These are phyloP conservation scores for Saccharomycopsis microspora DNA, from an alignment of 805 yeast genomes.

Conservation along the genomic window DNA sequence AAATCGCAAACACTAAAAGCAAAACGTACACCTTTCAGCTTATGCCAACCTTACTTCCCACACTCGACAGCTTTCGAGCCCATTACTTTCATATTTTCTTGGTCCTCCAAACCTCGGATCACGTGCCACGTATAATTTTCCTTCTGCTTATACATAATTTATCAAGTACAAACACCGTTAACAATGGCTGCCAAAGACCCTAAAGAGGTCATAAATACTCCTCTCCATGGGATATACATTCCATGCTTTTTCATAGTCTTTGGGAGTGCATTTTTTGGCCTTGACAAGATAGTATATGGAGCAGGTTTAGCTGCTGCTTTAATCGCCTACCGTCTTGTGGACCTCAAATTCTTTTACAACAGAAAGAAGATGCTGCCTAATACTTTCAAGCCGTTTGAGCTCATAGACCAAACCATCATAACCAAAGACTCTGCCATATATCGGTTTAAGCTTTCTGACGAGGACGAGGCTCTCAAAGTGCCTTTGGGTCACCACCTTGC, in stretches of 20 bases:
- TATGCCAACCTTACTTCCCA: too few relatives aligned
- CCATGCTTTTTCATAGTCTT: conserved; percentile 50
- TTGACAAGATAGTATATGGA: conserved; percentile 21
- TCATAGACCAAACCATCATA: conserved; percentile 63
- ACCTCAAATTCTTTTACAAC: conserved; percentile 17
- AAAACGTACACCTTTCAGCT: too few relatives aligned
- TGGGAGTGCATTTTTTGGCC: conserved; percentile 46
- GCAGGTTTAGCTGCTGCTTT: conserved; percentile 22
- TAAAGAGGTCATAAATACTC: conserved; percentile 20
- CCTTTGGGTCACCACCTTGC: conserved; percentile 74
- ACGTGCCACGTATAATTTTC: not conserved
- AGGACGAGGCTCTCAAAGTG: conserved; percentile 48
- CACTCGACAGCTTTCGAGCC: too few relatives aligned
- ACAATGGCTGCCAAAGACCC: not conserved
- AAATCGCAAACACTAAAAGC: too few relatives aligned
- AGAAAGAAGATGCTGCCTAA: conserved; percentile 36
- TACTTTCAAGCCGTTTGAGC: conserved; percentile 54
- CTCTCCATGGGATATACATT: conserved; percentile 66
- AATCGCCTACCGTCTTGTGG: conserved; percentile 24
- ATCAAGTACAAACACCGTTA: not conserved
- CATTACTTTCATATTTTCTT: too few relatives aligned
- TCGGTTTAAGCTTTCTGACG: conserved; percentile 53
- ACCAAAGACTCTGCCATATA: conserved; percentile 63
- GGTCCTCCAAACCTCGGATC: too few relatives aligned
- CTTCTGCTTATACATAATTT: not conserved